Percentiles rank a stretch among this genome's conserved stretches.
Evolutionary conservation across 257 asterid genomes (phyloP).

Genomic region (Petunia axillaris): DNA sequence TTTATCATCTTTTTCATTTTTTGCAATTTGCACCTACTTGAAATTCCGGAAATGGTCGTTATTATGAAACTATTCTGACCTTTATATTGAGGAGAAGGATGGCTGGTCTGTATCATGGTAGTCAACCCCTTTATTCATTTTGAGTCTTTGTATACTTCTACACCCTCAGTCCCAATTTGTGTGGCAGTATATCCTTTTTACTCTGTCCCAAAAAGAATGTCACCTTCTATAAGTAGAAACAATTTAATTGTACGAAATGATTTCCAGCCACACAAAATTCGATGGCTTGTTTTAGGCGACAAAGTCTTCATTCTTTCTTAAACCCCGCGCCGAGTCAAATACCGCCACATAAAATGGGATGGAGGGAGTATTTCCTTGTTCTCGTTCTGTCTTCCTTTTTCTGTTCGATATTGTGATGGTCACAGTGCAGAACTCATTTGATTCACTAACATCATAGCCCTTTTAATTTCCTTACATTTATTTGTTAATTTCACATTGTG

Average conservation of each 20-base stretch:
- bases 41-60: neutral
- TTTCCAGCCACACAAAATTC: too few relatives aligned
- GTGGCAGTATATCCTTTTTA: too few relatives aligned
- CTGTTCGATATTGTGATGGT: neutral
- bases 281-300: too few relatives aligned
- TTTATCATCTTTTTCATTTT: slow-evolving; percentile 10
- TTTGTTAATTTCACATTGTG: neutral
- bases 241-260: too few relatives aligned
- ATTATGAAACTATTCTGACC: neutral
- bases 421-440: neutral
- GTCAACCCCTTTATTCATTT: neutral
- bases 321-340: too few relatives aligned
- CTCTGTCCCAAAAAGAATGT: too few relatives aligned
- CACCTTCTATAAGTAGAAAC: too few relatives aligned
- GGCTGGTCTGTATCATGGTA: neutral
- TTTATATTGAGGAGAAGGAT: slow-evolving; percentile 11
- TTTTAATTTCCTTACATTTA: neutral
- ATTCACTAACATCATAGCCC: neutral
- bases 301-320: too few relatives aligned
- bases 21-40: slow-evolving; percentile 4
- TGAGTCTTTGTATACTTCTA: neutral
- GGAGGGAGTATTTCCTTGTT: neutral
- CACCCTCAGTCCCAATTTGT: too few relatives aligned
- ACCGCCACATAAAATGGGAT: too few relatives aligned
- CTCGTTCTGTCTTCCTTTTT: neutral